These are phyloP conservation scores for Blastocrithidia nonstop DNA, from an alignment of 208 protist species.

Conservation along the genomic window DNA sequence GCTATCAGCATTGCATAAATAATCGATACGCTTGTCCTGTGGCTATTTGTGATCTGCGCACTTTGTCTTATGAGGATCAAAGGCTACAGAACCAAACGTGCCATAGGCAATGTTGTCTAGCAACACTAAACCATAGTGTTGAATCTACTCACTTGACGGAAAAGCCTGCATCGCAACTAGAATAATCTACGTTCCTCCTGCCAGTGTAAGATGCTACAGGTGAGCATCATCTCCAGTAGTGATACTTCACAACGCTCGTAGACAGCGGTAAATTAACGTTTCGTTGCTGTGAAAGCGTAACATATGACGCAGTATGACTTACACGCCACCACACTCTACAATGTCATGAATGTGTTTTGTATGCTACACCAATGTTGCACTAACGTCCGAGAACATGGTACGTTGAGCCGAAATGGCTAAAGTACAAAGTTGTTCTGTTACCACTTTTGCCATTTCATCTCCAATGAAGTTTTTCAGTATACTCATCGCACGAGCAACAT, in stretches of 20 bases:
- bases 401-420: too few species aligned
- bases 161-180: constrained; percentile 47
- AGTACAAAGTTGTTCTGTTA: constrained; percentile 48
- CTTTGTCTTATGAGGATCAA: too few species aligned
- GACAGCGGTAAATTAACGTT: constrained; percentile 19
- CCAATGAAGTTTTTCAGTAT: constrained; percentile 71
- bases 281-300: constrained; percentile 36
- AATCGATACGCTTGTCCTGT: too few species aligned
- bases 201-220: constrained; percentile 21
- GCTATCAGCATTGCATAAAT: too few species aligned
- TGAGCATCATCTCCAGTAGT: constrained; percentile 36
- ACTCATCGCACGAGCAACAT: constrained; percentile 51
- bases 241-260: constrained; percentile 75
- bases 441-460: constrained; percentile 31
- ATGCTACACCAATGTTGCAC: too few species aligned
- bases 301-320: constrained; percentile 42
- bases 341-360: constrained; percentile 30
- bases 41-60: too few species aligned
- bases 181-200: constrained; percentile 24
- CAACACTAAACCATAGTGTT: constrained; percentile 52
- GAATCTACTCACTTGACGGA: constrained; percentile 31
- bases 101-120: constrained; percentile 61
- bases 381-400: too few species aligned
- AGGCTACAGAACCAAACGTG: too few species aligned
- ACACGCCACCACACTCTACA: constrained; percentile 32